A percentile compares a stretch with the other conserved stretches of the same genome.
Conservation (phyloP, 805 yeast species). For the Kodamaea neixiangensis region DNA sequence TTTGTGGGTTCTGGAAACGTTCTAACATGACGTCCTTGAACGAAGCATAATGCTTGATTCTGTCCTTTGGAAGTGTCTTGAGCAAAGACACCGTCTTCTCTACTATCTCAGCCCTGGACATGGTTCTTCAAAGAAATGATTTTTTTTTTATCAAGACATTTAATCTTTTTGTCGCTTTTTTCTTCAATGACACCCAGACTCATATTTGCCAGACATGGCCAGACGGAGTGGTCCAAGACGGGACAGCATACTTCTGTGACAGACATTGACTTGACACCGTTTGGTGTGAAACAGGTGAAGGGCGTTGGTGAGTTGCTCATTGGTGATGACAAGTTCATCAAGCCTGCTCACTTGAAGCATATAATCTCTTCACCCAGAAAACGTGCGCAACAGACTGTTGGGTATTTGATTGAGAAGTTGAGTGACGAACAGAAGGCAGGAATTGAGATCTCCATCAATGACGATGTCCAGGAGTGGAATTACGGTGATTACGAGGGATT, state of each 20-base stretch:
- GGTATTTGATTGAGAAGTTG: conserved; percentile 56
- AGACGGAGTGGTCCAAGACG: conserved; percentile 93
- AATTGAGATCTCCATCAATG: conserved; percentile 50
- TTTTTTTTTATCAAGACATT: conserved; percentile 4
- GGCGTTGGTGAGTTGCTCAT: conserved; percentile 73
- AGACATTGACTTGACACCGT: conserved; percentile 74
- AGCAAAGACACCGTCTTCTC: conserved; percentile 58
- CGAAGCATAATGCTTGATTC: conserved; percentile 66
- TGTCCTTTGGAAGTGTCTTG: conserved; percentile 67
- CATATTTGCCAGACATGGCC: conserved; percentile 79
- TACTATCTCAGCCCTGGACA: conserved; percentile 47
- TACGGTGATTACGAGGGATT: conserved; percentile 95
- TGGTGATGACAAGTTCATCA: conserved; percentile 53
- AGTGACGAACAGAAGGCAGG: conserved; percentile 42
- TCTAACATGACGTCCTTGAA: conserved; percentile 65
- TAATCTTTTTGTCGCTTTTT: neutral
- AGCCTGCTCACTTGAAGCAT: conserved; percentile 61
- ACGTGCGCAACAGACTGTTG: conserved; percentile 76
- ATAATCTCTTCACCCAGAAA: conserved; percentile 79
- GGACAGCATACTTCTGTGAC: conserved; percentile 92
- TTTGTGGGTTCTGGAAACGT: conserved; percentile 37
- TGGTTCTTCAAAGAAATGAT: conserved; percentile 11
- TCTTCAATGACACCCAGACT: conserved; percentile 56
- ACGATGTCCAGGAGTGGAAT: conserved; percentile 90
- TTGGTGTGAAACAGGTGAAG: conserved; percentile 75